Base-by-base conservation (phyloP, 495 filamentous ascomycete genomes). In the Annulohypoxylon moriforme region DNA sequence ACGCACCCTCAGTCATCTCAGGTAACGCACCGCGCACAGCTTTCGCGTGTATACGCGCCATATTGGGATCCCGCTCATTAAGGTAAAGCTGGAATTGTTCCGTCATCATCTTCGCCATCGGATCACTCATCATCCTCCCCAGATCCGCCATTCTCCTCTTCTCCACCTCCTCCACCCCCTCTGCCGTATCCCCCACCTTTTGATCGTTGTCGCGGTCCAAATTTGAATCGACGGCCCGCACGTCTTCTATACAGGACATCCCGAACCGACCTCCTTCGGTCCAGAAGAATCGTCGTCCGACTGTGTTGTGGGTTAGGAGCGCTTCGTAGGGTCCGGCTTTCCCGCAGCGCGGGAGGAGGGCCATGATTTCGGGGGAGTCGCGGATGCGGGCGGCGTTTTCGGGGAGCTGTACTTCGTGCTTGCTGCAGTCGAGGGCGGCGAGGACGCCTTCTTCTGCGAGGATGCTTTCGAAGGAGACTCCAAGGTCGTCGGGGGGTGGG, bases 281-380 rank as follows among this genome's bases (percentile, higher is more conserved):
- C 2, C 71, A 34, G 36, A 71, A 76, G 52, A 76, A 71, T 6
- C 74, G 64, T 11, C 74, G 60, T 5, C 74, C 74, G 0, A 42
- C 33, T 10, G 74, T 49, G 11, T 62, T 3, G 6, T 10, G 10
- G 18, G 9, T 11, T 1, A 62, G 47, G 33, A 71, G 18, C 4
- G 22, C 46, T 18, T 67, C 64, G 25, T 50, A 74, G 1, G 67
- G 40, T 55, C 16, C 36, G 14, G 57, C 64, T 0, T 27, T 29
- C 1, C 67, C 74, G 68, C 63, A 68, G 1, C 62, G 68, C 22
- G 50, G 67, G 11, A 68, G 42, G 1, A 74, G 49, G 14, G 67
- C 59, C 60, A 13, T 10, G 0, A 76, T 53, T 44, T 68, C 74
- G 0, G 73, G 69, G 13, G 49, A 58, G 3, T 4, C 25, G 4